A percentile compares a stretch with the other conserved stretches of the same genome.
Conservation (phyloP, 2,329 filamentous ascomycete species). For the Amauroascus niger region DNA sequence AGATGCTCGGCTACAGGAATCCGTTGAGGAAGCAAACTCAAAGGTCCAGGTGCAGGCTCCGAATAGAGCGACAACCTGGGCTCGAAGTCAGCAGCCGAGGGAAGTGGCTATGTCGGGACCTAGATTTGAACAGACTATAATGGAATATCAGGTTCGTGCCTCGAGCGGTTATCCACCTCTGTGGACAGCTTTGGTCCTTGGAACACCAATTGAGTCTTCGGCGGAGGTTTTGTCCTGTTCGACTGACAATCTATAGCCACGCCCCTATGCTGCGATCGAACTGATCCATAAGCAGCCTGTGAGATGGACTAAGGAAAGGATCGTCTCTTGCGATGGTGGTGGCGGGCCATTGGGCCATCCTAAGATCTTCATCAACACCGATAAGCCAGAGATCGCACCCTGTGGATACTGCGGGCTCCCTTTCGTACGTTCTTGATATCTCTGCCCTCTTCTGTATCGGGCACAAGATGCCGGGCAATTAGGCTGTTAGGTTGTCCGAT, state of each 20-base stretch:
- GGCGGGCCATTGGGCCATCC: conserved; percentile 86
- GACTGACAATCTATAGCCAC: conserved; percentile 52
- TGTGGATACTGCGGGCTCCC: conserved; percentile 93
- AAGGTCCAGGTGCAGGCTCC: conserved; percentile 65
- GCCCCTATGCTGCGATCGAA: conserved; percentile 80
- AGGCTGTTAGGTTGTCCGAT: no score
- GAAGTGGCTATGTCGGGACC: conserved; percentile 82
- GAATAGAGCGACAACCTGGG: conserved; percentile 75
- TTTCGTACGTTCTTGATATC: conserved; percentile 56
- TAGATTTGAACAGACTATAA: conserved; percentile 93
- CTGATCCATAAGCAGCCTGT: conserved; percentile 95
- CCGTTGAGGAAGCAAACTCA: conserved; percentile 45
- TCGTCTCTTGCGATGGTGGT: conserved; percentile 84
- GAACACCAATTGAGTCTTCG: neutral
- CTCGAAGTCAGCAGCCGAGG: conserved; percentile 71
- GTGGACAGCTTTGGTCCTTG: neutral
- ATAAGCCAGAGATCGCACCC: conserved; percentile 84
- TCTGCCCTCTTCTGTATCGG: neutral
- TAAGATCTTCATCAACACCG: conserved; percentile 91
- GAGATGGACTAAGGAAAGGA: conserved; percentile 71
- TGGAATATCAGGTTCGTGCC: conserved; percentile 69
- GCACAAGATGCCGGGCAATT: neutral
- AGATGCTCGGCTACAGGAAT: conserved; percentile 49
- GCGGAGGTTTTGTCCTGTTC: neutral
- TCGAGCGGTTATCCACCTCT: neutral